These are phyloP conservation scores for Metarhizium humberi DNA, from an alignment of 2,329 filamentous ascomycete genomes.

Conservation along the genomic window DNA sequence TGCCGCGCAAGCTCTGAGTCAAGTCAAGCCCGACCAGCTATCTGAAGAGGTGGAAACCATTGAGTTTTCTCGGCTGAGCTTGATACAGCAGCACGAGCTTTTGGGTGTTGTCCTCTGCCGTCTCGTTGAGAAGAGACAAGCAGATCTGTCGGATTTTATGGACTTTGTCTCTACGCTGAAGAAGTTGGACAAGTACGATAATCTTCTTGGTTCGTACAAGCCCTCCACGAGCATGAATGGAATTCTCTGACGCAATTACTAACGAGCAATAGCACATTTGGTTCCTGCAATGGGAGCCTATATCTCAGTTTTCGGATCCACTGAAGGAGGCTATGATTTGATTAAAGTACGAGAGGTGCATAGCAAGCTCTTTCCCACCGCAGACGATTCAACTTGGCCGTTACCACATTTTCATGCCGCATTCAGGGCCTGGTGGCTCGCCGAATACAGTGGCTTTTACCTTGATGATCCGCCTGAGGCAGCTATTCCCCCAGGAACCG, in stretches of 20 bases:
- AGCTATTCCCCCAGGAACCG: constrained; percentile 46
- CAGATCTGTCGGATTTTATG: constrained; percentile 62
- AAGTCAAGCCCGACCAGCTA: constrained; percentile 38
- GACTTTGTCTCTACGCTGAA: constrained; percentile 60
- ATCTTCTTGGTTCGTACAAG: constrained; percentile 36
- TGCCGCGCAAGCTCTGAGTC: constrained; percentile 65
- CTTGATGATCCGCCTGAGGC: constrained; percentile 59
- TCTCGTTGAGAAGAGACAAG: constrained; percentile 67
- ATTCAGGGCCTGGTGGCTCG: constrained; percentile 76
- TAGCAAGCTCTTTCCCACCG: constrained; percentile 52
- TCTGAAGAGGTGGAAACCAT: constrained; percentile 67
- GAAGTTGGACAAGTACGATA: constrained; percentile 68
- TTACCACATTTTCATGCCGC: constrained; percentile 71
- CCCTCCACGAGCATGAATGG: neutral
- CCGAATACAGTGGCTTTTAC: constrained; percentile 87
- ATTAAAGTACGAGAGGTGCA: constrained; percentile 64
- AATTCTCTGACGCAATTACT: constrained; percentile 5
- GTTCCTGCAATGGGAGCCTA: constrained; percentile 71
- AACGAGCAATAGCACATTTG: constrained; percentile 53
- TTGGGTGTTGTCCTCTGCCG: constrained; percentile 72
- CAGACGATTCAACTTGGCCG: constrained; percentile 62
- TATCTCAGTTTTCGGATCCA: constrained; percentile 69
- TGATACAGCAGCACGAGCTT: constrained; percentile 84
- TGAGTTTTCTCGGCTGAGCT: constrained; percentile 68
- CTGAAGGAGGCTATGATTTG: constrained; percentile 59